Base-by-base conservation (phyloP, 2,329 filamentous ascomycete species). In the Trichoderma endophyticum region DNA sequence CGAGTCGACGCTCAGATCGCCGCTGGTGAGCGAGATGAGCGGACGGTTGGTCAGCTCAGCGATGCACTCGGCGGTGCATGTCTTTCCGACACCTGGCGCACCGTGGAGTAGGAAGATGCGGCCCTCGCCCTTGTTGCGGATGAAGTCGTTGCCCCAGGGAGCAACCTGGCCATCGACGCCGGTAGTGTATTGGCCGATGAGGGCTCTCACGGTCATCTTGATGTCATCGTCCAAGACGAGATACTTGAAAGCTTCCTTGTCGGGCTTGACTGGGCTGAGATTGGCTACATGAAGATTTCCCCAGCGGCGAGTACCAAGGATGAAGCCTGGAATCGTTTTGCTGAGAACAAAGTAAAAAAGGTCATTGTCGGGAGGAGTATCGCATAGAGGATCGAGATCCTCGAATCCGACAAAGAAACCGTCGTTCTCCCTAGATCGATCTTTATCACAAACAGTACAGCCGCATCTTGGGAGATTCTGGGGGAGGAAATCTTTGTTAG, bases 61-160 rank as follows among this genome's bases (percentile, higher is more conserved):
- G 3, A 88, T 82, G 54, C 85, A 86, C 77, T 89, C 86, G 14
- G 86, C 86, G 2, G 86, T 89, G 76, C 86, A 85, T 0, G 86
- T 89, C 79, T 89, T 89, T 71, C 86, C 87, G 0, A 88, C 85
- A n/a, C 86, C 87, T 1, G 86, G 86, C 9, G 83, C 82, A 18
- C 86, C 85, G 73, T 87, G 85, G 1, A 88, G 82, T 15, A 88
- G 79, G 77, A 86, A 85, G 75, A 86, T 85, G 57, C 83, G 81
- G 6, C 84, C 84, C 68, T 85, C 83, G 39, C 85, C 85, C 77
- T 87, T 87, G 77, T 85, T 85, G 77, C 83, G 82, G 74, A 86
- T 80, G 69, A 86, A 84, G 73, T 86, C 84, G 71, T 79, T 79
- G 74, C 83, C 72, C 85, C 84, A 86, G 1, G 84, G 83, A 0